Evolutionary conservation across 2,329 filamentous ascomycete species (phyloP).

Genomic region (Ceratocystis harringtonii): DNA sequence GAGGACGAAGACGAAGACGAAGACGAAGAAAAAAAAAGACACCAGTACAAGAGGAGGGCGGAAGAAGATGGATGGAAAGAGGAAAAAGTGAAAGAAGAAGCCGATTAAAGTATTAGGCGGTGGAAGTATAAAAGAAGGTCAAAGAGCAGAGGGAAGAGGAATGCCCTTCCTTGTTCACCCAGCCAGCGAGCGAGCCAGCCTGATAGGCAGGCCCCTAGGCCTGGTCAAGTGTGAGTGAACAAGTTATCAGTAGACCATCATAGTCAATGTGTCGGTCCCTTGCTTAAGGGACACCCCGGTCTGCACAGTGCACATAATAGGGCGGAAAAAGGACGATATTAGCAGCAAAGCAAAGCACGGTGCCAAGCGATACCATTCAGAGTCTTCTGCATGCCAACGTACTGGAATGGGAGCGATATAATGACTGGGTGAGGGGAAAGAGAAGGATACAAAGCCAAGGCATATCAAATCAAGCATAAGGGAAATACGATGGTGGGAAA

Average conservation of each 20-base stretch:
- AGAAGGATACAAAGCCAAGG: neutral
- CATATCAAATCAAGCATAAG: neutral
- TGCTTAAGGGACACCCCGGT: conserved; percentile 13
- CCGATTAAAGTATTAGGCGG: conserved; percentile 13
- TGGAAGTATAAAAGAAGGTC: conserved; percentile 6
- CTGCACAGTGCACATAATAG: conserved; percentile 10
- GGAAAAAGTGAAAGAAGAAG: conserved; percentile 18
- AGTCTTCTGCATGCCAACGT: conserved; percentile 2
- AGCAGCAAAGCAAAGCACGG: conserved; percentile 7
- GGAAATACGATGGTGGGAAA: neutral
- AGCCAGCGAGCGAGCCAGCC: conserved; percentile 11
- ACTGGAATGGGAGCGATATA: conserved; percentile 1
- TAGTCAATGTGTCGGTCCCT: conserved; percentile 11
- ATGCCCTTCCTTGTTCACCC: conserved; percentile 7
- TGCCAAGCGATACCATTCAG: conserved; percentile 4
- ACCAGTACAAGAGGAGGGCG: neutral
- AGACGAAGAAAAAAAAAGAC: neutral
- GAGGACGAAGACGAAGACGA: neutral
- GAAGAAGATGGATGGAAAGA: conserved; percentile 16
- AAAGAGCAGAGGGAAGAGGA: conserved; percentile 11
- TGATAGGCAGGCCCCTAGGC: neutral
- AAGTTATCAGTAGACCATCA: conserved; percentile 14
- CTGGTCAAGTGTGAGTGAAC: conserved; percentile 2
- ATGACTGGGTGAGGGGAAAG: neutral
- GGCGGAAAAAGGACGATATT: conserved; percentile 5